Evolutionary conservation across 1,284 basidiomycete genomes (phyloP).

Genomic region (Rhodotorula sp.): DNA sequence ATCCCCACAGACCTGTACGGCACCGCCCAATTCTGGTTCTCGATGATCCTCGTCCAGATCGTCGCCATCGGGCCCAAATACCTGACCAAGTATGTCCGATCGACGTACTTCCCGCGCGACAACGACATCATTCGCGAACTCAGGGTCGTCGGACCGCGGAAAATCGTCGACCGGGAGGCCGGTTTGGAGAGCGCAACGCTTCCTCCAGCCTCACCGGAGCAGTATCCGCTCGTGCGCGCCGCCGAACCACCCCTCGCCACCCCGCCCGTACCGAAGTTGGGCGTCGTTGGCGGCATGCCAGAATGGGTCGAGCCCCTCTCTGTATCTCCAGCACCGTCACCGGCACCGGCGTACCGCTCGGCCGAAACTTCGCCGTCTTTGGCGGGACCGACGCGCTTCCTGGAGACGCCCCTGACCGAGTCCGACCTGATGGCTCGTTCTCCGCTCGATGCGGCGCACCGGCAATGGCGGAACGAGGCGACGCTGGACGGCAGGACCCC

Average conservation of each 20-base stretch:
- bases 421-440: slow-evolving; percentile 10
- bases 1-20: slow-evolving; percentile 63
- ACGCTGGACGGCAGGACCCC: neutral
- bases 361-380: slow-evolving; percentile 7
- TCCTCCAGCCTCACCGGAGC: neutral
- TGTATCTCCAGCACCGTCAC: neutral
- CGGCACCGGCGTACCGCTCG: neutral
- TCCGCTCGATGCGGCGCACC: slow-evolving; percentile 18
- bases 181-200: slow-evolving; percentile 4
- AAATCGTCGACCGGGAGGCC: neutral
- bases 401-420: slow-evolving; percentile 1
- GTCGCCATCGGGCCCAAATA: slow-evolving; percentile 65
- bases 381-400: slow-evolving; percentile 1
- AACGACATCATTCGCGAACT: slow-evolving; percentile 78
- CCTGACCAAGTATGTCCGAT: slow-evolving; percentile 55
- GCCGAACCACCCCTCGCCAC: slow-evolving; percentile 11
- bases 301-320: neutral
- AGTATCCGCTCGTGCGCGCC: slow-evolving; percentile 1
- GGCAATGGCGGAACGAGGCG: slow-evolving; percentile 12
- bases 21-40: slow-evolving; percentile 77
- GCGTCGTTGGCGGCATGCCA: slow-evolving; percentile 4
- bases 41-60: slow-evolving; percentile 65
- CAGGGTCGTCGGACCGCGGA: slow-evolving; percentile 12
- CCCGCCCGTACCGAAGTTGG: neutral
- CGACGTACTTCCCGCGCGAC: slow-evolving; percentile 70